Percentiles rank a stretch among this genome's conserved stretches.
Conservation (phyloP, 257 asterid genomes). For the Mentha longifolia region DNA sequence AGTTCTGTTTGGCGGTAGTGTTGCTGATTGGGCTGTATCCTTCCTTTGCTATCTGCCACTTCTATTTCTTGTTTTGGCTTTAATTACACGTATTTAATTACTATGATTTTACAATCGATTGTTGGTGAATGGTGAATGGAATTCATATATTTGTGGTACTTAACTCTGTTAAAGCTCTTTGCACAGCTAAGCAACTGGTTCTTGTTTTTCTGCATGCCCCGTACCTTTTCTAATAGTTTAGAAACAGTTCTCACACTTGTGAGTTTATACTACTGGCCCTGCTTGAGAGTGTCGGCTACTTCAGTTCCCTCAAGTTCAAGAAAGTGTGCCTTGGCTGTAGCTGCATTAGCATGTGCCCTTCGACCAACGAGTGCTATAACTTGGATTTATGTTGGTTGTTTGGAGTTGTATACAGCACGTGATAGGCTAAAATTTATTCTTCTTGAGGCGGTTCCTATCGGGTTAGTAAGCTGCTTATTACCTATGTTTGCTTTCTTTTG, state of each 20-base stretch:
- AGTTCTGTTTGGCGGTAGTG: constrained; percentile 62
- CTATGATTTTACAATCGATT: constrained; percentile 10
- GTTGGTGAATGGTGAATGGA: neutral
- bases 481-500: constrained; percentile 1
- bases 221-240: constrained; percentile 82
- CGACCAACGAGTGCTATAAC: constrained; percentile 95
- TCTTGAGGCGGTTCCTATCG: constrained; percentile 77
- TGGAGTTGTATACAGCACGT: constrained; percentile 59
- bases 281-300: constrained; percentile 56
- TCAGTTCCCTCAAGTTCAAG: constrained; percentile 54
- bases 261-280: constrained; percentile 95
- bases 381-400: constrained; percentile 80
- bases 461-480: constrained; percentile 55
- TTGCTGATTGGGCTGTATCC: constrained; percentile 89
- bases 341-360: constrained; percentile 88
- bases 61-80: neutral
- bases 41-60: constrained; percentile 29
- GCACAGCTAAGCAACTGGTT: constrained; percentile 89
- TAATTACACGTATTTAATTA: neutral
- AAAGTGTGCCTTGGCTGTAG: constrained; percentile 68
- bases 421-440: constrained; percentile 63
- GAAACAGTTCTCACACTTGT: constrained; percentile 88
- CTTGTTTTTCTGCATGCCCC: constrained; percentile 92
- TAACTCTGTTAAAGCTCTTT: constrained; percentile 75
- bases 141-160: constrained; percentile 43